Percentiles rank a stretch among this genome's conserved stretches.
Conservation (phyloP, 116 monocot species). For the Dioscorea cayenensis region DNA sequence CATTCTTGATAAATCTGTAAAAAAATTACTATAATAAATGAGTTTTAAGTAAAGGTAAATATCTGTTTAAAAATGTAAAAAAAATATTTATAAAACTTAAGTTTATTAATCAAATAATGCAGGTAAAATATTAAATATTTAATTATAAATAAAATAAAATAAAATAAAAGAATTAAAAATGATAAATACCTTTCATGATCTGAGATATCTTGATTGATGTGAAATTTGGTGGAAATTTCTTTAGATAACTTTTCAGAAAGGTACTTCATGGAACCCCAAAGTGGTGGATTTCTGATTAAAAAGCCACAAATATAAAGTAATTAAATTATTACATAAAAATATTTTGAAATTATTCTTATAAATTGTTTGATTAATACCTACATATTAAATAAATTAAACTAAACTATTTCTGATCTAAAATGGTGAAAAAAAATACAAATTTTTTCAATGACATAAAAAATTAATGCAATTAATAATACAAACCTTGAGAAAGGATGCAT, state of each 20-base stretch:
- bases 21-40: no score
- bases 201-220: conserved; percentile 51
- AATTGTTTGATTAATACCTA: neutral
- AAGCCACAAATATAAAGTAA: neutral
- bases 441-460: neutral
- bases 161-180: neutral
- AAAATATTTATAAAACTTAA: no score
- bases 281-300: conserved; percentile 49
- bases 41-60: no score
- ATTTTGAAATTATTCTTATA: neutral
- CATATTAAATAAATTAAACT: neutral
- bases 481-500: conserved; percentile 69
- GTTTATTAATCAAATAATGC: neutral
- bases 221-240: conserved; percentile 56
- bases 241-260: conserved; percentile 63
- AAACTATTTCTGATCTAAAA: neutral
- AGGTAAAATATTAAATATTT: neutral
- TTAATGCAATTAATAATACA: neutral
- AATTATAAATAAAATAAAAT: neutral
- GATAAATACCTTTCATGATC: conserved; percentile 44
- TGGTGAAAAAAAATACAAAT: neutral
- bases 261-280: conserved; percentile 71
- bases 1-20: conserved; percentile 44
- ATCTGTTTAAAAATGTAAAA: no score
- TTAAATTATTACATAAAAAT: neutral